Base-by-base conservation (phyloP, 2,329 filamentous ascomycete species). In the Juglanconis oblonga region DNA sequence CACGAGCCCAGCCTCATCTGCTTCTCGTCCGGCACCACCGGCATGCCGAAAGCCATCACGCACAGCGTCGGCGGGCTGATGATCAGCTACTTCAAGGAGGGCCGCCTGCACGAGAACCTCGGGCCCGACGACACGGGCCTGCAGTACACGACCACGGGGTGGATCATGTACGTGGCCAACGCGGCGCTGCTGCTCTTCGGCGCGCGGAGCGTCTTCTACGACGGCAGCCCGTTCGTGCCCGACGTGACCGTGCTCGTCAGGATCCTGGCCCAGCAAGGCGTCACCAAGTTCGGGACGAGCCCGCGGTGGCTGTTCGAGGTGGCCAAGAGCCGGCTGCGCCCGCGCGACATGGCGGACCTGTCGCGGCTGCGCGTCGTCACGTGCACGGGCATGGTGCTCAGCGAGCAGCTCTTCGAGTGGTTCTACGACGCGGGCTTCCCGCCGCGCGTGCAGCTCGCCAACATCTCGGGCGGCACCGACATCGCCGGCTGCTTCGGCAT, bases 141-240 rank as follows among this genome's bases (percentile, higher is more conserved):
- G 73, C 97, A 97, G 77, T 97, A 93, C 77, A 97, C 92, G 1
- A 97, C 93, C 3, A 92, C 89, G 10, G 96, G 92, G 0, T 97
- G 93, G 95, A 98, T 99, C 93, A 98, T 98, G 94, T 97, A 93
- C 92, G 94, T 98, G 73, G 98, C 94, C 93, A 87, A 93, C 45
- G 84, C 97, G 24, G 94, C 91, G 1, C 91, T 88, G 5, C 85
- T 98, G 4, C 90, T 93, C 9, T 87, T 86, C 35, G 94, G 94
- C 56, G 85, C 90, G 10, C 94, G 91, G 0, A 79, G 98, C 11
- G 82, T 98, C 24, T 81, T 98, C 4, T 99, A 97, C 74, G 91
- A 96, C 56, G 95, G 95, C 52, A 96, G 91, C 0, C 95, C 95
- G 0, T 98, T 98, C 79, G 82, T 83, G 52, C 90, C 90, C 0